A percentile compares a stretch with the other conserved stretches of the same genome.
phyloP scores from a whole-genome alignment of 2,329 filamentous ascomycete genomes.

The Penicillium janthinellum region DNA sequence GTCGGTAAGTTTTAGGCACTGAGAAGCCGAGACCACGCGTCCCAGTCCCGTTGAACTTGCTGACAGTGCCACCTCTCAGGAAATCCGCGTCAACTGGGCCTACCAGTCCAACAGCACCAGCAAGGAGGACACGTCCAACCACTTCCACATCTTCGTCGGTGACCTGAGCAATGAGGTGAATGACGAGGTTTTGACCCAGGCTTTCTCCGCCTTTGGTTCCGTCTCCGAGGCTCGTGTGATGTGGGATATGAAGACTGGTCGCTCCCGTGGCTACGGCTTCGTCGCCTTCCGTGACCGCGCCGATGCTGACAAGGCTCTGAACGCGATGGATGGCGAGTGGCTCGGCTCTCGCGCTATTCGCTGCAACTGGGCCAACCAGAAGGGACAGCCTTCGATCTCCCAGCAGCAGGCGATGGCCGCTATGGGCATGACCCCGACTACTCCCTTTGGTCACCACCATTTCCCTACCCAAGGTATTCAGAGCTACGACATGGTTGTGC shows the following conservation, averaged over 20 bases:
- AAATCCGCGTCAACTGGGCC: constrained; percentile 99
- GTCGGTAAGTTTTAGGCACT: constrained; percentile 58
- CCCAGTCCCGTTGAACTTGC: neutral
- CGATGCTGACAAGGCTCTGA: constrained; percentile 94
- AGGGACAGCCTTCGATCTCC: constrained; percentile 97
- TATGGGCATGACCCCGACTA: constrained; percentile 98
- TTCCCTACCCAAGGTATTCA: constrained; percentile 96
- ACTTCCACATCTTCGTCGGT: constrained; percentile 98
- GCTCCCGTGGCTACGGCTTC: constrained; percentile 95
- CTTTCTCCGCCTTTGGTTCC: constrained; percentile 92
- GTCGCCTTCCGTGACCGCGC: constrained; percentile 92
- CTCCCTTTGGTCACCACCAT: constrained; percentile 93
- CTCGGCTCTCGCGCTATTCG: constrained; percentile 96
- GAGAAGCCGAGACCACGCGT: neutral
- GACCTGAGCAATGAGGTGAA: constrained; percentile 99
- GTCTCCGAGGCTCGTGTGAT: constrained; percentile 98
- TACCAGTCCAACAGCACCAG: constrained; percentile 93
- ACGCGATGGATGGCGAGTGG: constrained; percentile 99
- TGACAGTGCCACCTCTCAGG: constrained; percentile 55
- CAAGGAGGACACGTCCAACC: constrained; percentile 97
- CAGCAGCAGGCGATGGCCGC: constrained; percentile 96
- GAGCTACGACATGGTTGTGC: constrained; percentile 95
- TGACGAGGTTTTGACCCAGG: constrained; percentile 88
- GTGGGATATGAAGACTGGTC: constrained; percentile 99
- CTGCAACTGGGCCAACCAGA: constrained; percentile 99